phyloP scores from a whole-genome alignment of 108 stramenopile species.

The Cyclotella distinguenda region DNA sequence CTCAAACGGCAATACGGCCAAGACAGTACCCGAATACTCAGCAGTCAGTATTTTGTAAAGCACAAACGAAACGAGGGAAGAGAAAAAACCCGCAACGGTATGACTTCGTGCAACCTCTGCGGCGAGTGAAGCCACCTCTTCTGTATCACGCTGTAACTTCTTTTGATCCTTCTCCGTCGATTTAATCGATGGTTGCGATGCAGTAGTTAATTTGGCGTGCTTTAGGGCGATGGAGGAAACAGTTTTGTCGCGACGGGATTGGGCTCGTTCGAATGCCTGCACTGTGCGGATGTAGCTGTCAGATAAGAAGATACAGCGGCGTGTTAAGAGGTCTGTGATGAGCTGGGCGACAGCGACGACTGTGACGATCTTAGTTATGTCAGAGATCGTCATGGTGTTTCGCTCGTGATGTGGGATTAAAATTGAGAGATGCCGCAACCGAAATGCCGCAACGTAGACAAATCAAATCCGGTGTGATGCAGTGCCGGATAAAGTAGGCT shows the following conservation, averaged over 20 bases:
- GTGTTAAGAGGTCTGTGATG: slow-evolving; percentile 55
- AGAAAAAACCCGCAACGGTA: slow-evolving; percentile 46
- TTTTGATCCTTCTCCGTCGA: slow-evolving; percentile 43
- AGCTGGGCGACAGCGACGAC: slow-evolving; percentile 64
- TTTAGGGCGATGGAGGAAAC: slow-evolving; percentile 30
- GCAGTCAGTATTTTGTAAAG: slow-evolving; percentile 69
- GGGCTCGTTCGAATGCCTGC: slow-evolving; percentile 55
- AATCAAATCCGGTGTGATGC: no score
- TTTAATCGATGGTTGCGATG: slow-evolving; percentile 11
- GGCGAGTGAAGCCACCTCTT: slow-evolving; percentile 49
- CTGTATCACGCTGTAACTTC: slow-evolving; percentile 55
- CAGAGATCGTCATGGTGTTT: slow-evolving; percentile 64
- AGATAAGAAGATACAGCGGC: slow-evolving; percentile 52
- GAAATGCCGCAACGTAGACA: no score
- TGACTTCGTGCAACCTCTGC: slow-evolving; percentile 61
- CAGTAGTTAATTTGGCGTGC: background rate
- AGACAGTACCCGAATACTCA: slow-evolving; percentile 67
- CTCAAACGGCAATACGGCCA: slow-evolving; percentile 74
- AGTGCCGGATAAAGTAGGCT: no score
- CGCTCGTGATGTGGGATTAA: background rate
- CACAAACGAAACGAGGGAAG: slow-evolving; percentile 67
- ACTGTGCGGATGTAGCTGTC: slow-evolving; percentile 60
- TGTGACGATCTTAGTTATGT: slow-evolving; percentile 59
- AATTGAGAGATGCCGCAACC: no score
- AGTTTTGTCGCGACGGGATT: slow-evolving; percentile 48